Percentiles rank a stretch among this genome's conserved stretches.
Conservation (phyloP, 306 rosid genomes). For the Leucaena leucocephala region DNA sequence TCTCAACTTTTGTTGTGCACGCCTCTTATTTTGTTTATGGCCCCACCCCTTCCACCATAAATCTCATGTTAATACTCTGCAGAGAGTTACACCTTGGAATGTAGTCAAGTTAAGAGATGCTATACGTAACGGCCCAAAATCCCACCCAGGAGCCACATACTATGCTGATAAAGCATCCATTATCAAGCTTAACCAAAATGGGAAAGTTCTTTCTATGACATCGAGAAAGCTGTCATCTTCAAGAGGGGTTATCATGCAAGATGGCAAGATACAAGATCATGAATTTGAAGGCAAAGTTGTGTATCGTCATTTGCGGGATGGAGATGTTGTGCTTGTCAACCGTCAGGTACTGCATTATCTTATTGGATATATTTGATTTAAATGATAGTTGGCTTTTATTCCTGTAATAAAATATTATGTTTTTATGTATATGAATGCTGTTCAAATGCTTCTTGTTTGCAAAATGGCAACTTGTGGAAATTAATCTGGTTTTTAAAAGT, state of each 20-base stretch:
- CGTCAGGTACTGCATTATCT: conserved; percentile 71
- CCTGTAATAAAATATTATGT: neutral
- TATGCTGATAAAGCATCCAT: conserved; percentile 61
- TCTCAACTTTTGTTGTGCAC: neutral
- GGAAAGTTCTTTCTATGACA: conserved; percentile 49
- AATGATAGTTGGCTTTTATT: conserved; percentile 12
- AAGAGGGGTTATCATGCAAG: conserved; percentile 65
- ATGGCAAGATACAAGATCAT: conserved; percentile 60
- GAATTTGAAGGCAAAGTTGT: conserved; percentile 87
- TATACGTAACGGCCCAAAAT: conserved; percentile 72
- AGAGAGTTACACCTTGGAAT: conserved; percentile 97
- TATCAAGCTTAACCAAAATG: conserved; percentile 48
- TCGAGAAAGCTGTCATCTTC: conserved; percentile 80
- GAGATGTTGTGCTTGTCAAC: conserved; percentile 92
- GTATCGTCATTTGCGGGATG: conserved; percentile 89
- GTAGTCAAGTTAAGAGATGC: conserved; percentile 69
- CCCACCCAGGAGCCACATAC: conserved; percentile 93
- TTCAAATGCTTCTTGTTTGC: conserved; percentile 19
- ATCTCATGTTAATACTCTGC: conserved; percentile 35
- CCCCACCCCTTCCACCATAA: neutral
- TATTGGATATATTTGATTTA: conserved; percentile 23
- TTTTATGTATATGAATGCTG: neutral
- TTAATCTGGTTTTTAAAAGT: neutral
- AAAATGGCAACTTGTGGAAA: conserved; percentile 3
- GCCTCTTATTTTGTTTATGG: conserved; percentile 36